Conservation (phyloP, 129 eudicot species). For the Ambrosia trifida region DNA sequence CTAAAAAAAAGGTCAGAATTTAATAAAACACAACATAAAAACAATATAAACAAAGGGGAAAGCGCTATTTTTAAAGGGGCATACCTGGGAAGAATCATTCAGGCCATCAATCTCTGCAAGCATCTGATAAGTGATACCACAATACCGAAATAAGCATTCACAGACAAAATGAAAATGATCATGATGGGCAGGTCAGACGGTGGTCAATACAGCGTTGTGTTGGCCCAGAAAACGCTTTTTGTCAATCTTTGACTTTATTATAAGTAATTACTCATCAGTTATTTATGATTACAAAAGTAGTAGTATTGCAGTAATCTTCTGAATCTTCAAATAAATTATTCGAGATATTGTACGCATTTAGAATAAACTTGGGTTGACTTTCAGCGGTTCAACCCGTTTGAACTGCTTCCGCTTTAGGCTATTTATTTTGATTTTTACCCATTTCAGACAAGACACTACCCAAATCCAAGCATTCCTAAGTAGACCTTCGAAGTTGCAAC, state of each 20-base stretch:
- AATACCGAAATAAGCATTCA: conserved; percentile 24
- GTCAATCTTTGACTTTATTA: background rate
- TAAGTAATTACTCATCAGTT: background rate
- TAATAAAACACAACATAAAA: conserved; percentile 6
- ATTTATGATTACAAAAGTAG: background rate
- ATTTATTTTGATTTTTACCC: background rate
- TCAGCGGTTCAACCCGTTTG: background rate
- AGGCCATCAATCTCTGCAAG: conserved; percentile 99
- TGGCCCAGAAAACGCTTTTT: background rate
- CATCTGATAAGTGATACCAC: conserved; percentile 54
- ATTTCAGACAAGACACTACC: background rate
- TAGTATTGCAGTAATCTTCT: background rate
- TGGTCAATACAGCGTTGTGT: background rate
- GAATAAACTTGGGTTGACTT: background rate
- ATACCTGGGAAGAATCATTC: conserved; percentile 84
- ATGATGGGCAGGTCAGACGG: background rate
- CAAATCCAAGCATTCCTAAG: background rate
- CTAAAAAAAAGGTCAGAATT: conserved; percentile 30
- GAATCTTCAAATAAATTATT: background rate
- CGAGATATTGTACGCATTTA: background rate
- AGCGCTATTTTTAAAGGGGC: conserved; percentile 1
- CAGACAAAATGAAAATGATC: background rate
- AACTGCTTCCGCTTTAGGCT: background rate
- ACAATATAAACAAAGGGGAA: conserved; percentile 15
- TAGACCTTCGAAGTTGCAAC: background rate